Base-by-base conservation (phyloP, 192 early-diverging fungal genomes). In the Dissophora globulifera region DNA sequence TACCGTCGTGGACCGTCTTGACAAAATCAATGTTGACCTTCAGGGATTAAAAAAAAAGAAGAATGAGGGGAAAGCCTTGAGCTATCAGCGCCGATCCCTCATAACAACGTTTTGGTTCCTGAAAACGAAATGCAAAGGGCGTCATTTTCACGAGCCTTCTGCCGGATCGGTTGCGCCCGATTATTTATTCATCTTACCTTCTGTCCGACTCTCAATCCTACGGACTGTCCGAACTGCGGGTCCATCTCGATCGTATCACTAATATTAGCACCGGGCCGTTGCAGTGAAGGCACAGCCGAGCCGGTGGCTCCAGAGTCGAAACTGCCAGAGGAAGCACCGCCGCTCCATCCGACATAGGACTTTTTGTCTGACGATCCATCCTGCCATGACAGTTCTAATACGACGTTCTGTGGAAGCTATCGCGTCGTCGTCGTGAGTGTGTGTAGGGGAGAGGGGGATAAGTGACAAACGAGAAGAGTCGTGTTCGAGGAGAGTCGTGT, bases 201-300 rank as follows among this genome's bases (percentile, higher is more conserved):
- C 30, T 83, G 79, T 11, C 91, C 90, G 33, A 88, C 85, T 3
- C 62, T 26, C 26, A 94, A 69, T 15, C 91, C 92, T 49, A 92
- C 84, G 4, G 81, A 81, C 26, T 68, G 83, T 49, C 84, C 93
- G 58, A 91, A 89, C 58, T 83, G 80, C 7, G 87, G 82, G 76
- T 94, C 93, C 52, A 94, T 86, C 56, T 93, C 92, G 16, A 94
- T 69, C 13, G 83, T 78, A 13, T 87, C 84, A 1, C 67, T 57
- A 11, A 43, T 58, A 27, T 63, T 48, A 15, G 51, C 69, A 32
- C 68, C 72, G n/a, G 83, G 61, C 27, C 81, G 67, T 16, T 79
- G 79, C 19, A 78, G 55, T 31, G 79, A 56, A 12, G 79, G 72
- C n/a, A 67, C 63, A 27, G 65, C 62, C 30, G 78, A 70, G 22